Conservation (phyloP, 1,284 basidiomycete species). For the Coniferiporia sulphurascens region DNA sequence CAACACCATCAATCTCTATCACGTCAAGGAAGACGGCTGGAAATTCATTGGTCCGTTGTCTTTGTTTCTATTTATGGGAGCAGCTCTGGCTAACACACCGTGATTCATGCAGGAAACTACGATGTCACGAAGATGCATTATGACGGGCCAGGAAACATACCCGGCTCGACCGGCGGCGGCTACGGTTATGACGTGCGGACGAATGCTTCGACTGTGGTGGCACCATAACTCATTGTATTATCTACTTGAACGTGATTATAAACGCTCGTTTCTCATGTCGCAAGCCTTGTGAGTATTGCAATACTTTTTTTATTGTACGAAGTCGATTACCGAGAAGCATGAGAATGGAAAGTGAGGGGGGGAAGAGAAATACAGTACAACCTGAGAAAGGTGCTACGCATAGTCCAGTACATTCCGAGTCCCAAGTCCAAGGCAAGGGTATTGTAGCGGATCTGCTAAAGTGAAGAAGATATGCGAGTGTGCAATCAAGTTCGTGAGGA, state of each 20-base stretch:
- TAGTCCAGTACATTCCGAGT: background rate
- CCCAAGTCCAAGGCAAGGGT: background rate
- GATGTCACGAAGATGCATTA: slow-evolving; percentile 78
- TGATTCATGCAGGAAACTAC: slow-evolving; percentile 59
- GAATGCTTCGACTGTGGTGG: slow-evolving; percentile 10
- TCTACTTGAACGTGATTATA: background rate
- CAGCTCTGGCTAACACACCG: too few species aligned
- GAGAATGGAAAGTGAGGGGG: background rate
- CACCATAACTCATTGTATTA: slow-evolving; percentile 8
- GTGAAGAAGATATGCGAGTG: background rate
- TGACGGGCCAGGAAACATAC: slow-evolving; percentile 68
- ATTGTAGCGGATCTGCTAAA: background rate
- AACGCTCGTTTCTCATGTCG: background rate
- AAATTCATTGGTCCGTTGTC: slow-evolving; percentile 73
- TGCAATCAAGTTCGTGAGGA: background rate
- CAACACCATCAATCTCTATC: slow-evolving; percentile 94
- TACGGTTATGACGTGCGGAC: slow-evolving; percentile 73
- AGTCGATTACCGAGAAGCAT: slow-evolving; percentile 4
- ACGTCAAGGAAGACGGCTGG: slow-evolving; percentile 94
- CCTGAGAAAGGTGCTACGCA: background rate
- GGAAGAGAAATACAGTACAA: background rate
- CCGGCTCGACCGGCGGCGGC: slow-evolving; percentile 52
- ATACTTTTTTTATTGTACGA: background rate
- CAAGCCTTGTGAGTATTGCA: background rate
- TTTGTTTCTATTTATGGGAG: background rate